Base-by-base conservation (phyloP, 148 eudicot genomes). In the Salicornia ramosissima region DNA sequence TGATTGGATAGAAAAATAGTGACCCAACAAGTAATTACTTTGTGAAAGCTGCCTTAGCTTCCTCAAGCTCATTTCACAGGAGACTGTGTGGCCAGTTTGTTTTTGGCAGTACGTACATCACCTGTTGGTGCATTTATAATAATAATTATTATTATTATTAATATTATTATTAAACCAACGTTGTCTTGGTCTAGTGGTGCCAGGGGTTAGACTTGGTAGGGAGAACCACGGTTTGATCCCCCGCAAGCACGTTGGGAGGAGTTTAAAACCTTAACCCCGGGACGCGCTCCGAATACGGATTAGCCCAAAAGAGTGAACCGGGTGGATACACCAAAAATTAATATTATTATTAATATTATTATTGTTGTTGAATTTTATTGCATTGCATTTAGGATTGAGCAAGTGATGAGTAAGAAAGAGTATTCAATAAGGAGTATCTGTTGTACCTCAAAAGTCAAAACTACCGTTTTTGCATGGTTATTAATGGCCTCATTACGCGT, bases 11-110 rank as follows among this genome's bases (percentile, higher is more conserved):
- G 43, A 33, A 60, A 21, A 15, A 10, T 57, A 5, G 59, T 55
- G 64, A 33, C 64, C 64, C 64, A 60, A 60, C 64, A 60, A 31
- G 43, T 21, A 60, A 60, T 60, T 60, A 60, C 64, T 34, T 60
- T 0, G 16, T 60, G 36, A 57, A 57, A 57, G 62, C 62, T 57
- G 36, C 36, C 1, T 25, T 5, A n/a, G n/a, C n/a, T 46, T 19
- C 26, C 25, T 60, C 43, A 3, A 60, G 64, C 12, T 60, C 42
- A 60, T 25, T 26, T 60, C 42, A 60, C 43, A 19, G 7, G 24
- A 60, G 43, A 60, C 1, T 46, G 50, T 46, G 50, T 46, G 64
- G 64, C 45, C 64, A 60, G 10, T 31, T 60, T 34, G 1, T 14
- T 28, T 56, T 52, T 52, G 24, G 64, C 21, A 60, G 25, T 34